Base-by-base conservation (phyloP, 192 early-diverging fungal species). In the Mortierella claussenii region DNA sequence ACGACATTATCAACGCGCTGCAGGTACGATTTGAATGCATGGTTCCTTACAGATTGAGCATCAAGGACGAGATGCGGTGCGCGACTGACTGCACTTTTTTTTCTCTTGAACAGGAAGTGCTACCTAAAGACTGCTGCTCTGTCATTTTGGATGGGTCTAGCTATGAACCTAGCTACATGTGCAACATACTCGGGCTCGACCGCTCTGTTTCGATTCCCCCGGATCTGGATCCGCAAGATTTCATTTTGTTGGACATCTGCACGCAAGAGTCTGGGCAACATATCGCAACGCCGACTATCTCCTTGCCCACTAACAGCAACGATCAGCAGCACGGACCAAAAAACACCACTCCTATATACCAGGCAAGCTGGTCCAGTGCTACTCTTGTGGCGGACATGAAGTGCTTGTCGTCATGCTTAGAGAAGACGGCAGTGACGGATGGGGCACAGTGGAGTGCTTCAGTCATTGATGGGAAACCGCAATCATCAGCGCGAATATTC, bases 131-230 rank as follows among this genome's bases (percentile, higher is more conserved):
- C 30, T 76, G 73, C 53, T 62, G 73, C 45, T 61, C 63, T 12
- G 36, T 75, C 30, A 66, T 76, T 21, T 8, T 44, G 45, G 36
- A 67, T 21, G 57, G 64, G 31, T 40, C 64, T 6, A 33, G 21
- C 7, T 76, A 76, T 34, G 73, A 66, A 49, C 73, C 63, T 1
- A 76, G 63, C n/a, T 76, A 76, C 21, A 33, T 44, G 1, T 76
- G 73, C 47, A 76, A 76, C 26, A 76, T 76, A 27, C 63, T 76
- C 7, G 73, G 73, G 2, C 64, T 76, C 12, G 64, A 67, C 44
- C 56, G 73, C 43, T 67, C 63, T 36, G 37, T 67, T 44, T 52
- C 73, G 24, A 76, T 76, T 53, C 73, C 73, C 4, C 24, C 73
- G 3, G 64, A 76, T 42, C 49, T 76, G 57, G 63, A 76, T 24